Conservation (phyloP, 2,329 filamentous ascomycete genomes). For the Exserohilum rostratum region DNA sequence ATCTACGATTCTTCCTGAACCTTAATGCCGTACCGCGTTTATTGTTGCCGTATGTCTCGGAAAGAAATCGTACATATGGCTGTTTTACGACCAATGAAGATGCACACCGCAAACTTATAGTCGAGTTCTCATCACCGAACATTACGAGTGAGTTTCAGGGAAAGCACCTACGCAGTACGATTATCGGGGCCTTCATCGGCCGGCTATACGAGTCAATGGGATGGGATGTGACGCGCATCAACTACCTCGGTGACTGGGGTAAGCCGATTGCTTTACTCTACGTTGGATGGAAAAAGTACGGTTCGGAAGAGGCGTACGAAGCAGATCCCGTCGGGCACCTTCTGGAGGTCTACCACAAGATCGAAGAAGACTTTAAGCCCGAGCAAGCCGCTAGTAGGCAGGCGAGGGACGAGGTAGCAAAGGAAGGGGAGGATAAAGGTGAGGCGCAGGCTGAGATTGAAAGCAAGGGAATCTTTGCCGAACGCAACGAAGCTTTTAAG, state of each 20-base stretch:
- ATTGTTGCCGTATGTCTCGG: slow-evolving; percentile 68
- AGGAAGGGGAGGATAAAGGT: slow-evolving; percentile 58
- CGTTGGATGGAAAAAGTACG: slow-evolving; percentile 70
- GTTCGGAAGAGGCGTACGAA: slow-evolving; percentile 66
- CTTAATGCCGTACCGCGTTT: slow-evolving; percentile 62
- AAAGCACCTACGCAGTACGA: slow-evolving; percentile 69
- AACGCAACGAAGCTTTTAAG: slow-evolving; percentile 65
- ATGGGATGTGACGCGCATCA: slow-evolving; percentile 67
- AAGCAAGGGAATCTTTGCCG: slow-evolving; percentile 37
- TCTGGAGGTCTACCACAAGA: slow-evolving; percentile 72
- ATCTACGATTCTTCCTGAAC: slow-evolving; percentile 73
- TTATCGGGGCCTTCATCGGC: slow-evolving; percentile 67
- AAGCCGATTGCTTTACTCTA: slow-evolving; percentile 68
- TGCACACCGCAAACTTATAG: slow-evolving; percentile 62
- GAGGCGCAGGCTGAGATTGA: slow-evolving; percentile 39
- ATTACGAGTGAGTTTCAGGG: slow-evolving; percentile 74
- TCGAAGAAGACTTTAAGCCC: slow-evolving; percentile 65
- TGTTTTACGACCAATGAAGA: slow-evolving; percentile 39
- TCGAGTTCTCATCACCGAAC: slow-evolving; percentile 78
- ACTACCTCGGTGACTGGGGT: slow-evolving; percentile 74
- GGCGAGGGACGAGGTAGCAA: slow-evolving; percentile 56
- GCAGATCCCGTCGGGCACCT: slow-evolving; percentile 73
- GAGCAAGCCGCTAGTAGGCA: slow-evolving; percentile 61
- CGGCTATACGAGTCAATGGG: slow-evolving; percentile 65
- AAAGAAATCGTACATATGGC: slow-evolving; percentile 62